These are phyloP conservation scores for Malus hybrid DNA, from an alignment of 331 rosid genomes.

Conservation along the genomic window DNA sequence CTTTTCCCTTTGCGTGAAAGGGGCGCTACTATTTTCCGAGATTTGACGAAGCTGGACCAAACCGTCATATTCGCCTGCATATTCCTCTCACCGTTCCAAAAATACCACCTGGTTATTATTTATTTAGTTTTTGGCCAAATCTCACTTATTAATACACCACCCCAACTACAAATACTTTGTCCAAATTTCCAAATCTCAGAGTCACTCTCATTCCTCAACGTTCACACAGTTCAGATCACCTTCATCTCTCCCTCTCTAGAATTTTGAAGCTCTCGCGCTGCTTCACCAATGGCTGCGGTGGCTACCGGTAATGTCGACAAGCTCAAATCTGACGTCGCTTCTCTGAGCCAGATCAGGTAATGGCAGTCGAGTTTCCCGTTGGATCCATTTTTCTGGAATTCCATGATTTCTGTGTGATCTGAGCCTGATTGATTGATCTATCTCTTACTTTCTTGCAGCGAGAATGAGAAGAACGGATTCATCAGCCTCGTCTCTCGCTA, in stretches of 20 bases:
- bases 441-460: constrained; percentile 33
- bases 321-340: constrained; percentile 60
- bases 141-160: not conserved
- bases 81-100: constrained; percentile 11
- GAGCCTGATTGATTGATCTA: constrained; percentile 1
- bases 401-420: not conserved
- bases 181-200: not conserved
- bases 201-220: not conserved
- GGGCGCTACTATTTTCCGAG: constrained; percentile 28
- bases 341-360: constrained; percentile 68
- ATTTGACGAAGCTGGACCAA: constrained; percentile 1
- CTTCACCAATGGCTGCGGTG: constrained; percentile 30
- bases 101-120: not conserved
- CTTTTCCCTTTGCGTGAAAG: constrained; percentile 25
- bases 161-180: too few species aligned
- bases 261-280: not conserved
- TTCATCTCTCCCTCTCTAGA: not conserved
- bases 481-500: constrained; percentile 87
- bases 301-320: constrained; percentile 43
- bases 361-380: not conserved
- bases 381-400: not conserved
- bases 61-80: constrained; percentile 27
- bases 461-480: constrained; percentile 82
- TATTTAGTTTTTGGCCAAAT: not conserved
- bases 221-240: not conserved